phyloP scores from a whole-genome alignment of 2,329 filamentous ascomycete species.

The Colletotrichum navitas region DNA sequence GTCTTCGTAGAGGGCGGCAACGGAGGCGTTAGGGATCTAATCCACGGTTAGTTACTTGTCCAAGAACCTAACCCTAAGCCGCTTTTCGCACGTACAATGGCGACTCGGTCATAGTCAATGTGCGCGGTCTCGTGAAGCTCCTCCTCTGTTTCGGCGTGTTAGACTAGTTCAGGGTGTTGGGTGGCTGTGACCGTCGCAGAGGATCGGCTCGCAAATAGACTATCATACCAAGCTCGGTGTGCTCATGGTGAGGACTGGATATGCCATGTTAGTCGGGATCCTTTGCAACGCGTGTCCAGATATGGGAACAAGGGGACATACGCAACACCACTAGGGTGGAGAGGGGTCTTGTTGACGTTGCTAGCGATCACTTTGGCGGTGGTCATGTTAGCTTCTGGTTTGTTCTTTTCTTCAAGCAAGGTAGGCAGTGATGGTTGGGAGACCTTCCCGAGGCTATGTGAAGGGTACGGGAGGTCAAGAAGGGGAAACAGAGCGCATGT shows the following conservation, averaged over 20 bases:
- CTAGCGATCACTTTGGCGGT: constrained; percentile 62
- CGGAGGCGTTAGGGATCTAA: constrained; percentile 89
- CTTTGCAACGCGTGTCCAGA: not conserved
- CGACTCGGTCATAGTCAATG: constrained; percentile 98
- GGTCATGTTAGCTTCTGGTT: constrained; percentile 33
- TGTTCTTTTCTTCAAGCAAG: not conserved
- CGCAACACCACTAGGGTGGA: constrained; percentile 92
- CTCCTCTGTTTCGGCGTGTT: constrained; percentile 70
- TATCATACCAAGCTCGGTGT: constrained; percentile 85
- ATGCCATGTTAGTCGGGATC: constrained; percentile 14
- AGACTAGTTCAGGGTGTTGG: constrained; percentile 10
- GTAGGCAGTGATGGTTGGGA: not conserved
- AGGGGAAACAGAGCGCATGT: constrained; percentile 45
- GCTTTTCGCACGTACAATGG: constrained; percentile 80
- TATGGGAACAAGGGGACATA: constrained; percentile 63
- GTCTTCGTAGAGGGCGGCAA: constrained; percentile 98
- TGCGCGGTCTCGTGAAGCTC: constrained; percentile 95
- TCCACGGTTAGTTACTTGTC: constrained; percentile 43
- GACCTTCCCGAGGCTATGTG: constrained; percentile 5
- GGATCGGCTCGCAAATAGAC: constrained; percentile 9
- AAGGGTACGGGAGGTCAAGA: not conserved
- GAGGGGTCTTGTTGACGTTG: constrained; percentile 89
- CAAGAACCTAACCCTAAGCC: no score
- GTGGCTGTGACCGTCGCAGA: not conserved
- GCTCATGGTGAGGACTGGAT: constrained; percentile 81